These are phyloP conservation scores for Claviceps quebecensis DNA, from an alignment of 2,329 filamentous ascomycete species.

Conservation along the genomic window DNA sequence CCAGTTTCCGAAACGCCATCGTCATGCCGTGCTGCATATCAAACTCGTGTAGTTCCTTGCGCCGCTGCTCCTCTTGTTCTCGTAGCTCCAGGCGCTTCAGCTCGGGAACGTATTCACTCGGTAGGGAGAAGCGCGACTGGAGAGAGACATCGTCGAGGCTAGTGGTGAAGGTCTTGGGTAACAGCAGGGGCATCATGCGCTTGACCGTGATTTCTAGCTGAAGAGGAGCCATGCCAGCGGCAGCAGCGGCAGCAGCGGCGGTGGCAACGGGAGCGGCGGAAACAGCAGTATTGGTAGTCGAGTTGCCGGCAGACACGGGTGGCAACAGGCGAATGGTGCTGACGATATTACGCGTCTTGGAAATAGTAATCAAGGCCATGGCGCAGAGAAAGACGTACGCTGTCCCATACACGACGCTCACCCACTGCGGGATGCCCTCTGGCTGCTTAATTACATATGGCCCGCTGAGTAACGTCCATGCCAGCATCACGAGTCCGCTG, in stretches of 20 bases:
- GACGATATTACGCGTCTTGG: slow-evolving; percentile 44
- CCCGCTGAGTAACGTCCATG: slow-evolving; percentile 22
- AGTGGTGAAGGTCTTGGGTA: slow-evolving; percentile 27
- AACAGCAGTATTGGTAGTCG: slow-evolving; percentile 5
- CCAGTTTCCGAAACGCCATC: slow-evolving; percentile 39
- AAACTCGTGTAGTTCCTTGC: slow-evolving; percentile 30
- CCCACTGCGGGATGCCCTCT: slow-evolving; percentile 39
- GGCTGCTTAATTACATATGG: slow-evolving; percentile 23
- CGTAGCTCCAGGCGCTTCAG: slow-evolving; percentile 17
- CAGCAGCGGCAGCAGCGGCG: background rate
- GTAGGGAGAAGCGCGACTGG: slow-evolving; percentile 24
- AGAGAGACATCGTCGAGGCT: slow-evolving; percentile 20
- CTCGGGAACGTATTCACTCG: slow-evolving; percentile 23
- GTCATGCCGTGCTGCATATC: slow-evolving; percentile 43
- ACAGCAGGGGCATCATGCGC: slow-evolving; percentile 34
- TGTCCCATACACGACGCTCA: slow-evolving; percentile 41
- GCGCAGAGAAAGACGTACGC: slow-evolving; percentile 45
- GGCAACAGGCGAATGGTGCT: slow-evolving; percentile 42
- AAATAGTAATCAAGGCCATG: slow-evolving; percentile 45
- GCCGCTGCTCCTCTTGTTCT: slow-evolving; percentile 23
- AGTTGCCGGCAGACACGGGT: slow-evolving; percentile 16
- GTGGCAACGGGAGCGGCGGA: background rate
- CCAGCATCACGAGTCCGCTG: slow-evolving; percentile 30
- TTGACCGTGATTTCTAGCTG: slow-evolving; percentile 39
- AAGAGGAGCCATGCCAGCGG: slow-evolving; percentile 16